Evolutionary conservation across 139 green algal species (phyloP).

Genomic region (Tetraselmis striata): DNA sequence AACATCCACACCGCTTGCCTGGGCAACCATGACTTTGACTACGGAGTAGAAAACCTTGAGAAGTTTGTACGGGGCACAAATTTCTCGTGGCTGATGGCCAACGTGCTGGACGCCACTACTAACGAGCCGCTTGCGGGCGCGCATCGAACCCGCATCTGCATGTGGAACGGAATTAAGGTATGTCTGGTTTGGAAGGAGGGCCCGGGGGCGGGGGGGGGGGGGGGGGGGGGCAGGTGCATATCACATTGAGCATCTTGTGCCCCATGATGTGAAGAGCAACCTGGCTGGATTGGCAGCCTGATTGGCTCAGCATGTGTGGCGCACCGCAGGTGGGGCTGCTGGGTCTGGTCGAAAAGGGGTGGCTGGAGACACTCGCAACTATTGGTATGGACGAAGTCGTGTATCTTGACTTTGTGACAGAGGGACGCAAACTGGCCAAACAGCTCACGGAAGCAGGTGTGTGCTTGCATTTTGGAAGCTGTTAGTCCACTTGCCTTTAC

Average conservation of each 20-base stretch:
- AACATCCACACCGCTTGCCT: constrained; percentile 48
- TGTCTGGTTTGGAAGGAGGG: no score
- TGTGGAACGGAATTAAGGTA: constrained; percentile 31
- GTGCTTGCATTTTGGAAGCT: no score
- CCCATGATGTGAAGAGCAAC: no score
- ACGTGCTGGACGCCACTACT: constrained; percentile 57
- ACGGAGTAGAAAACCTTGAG: constrained; percentile 36
- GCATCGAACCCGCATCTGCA: constrained; percentile 13
- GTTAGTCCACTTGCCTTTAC: no score
- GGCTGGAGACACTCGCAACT: constrained; percentile 47
- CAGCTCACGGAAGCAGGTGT: constrained; percentile 42
- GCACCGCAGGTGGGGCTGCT: constrained; percentile 62
- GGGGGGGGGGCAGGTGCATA: no score
- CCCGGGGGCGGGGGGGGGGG: no score
- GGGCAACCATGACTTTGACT: constrained; percentile 54
- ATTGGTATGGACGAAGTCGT: constrained; percentile 42
- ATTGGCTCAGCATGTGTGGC: no score
- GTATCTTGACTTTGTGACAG: constrained; percentile 60
- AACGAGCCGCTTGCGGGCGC: constrained; percentile 31
- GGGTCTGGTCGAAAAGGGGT: constrained; percentile 69
- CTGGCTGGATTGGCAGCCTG: no score
- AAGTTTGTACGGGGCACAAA: constrained; percentile 42
- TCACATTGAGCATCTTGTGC: no score
- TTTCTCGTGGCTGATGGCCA: constrained; percentile 76
- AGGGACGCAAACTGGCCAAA: constrained; percentile 31